Conservation (phyloP, 78 protist species). For the Pelomyxa schiedti region DNA sequence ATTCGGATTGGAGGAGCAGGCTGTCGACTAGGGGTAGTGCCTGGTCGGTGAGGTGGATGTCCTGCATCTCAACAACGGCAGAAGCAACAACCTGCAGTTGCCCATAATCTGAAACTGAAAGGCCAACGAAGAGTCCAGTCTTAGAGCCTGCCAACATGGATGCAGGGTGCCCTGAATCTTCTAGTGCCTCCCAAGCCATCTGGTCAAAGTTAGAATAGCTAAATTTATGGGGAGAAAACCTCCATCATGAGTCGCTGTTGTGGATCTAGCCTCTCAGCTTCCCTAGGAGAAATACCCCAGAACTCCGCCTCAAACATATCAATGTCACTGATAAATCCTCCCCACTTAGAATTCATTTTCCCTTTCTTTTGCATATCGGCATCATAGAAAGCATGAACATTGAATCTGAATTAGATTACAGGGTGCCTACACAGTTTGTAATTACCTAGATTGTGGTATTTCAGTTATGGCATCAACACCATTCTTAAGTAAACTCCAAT, state of each 20-base stretch:
- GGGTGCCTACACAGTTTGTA: no score
- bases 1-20: no score
- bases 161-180: slow-evolving; percentile 1
- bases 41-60: no score
- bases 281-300: slow-evolving; percentile 45
- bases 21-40: no score
- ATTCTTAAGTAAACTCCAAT: slow-evolving; percentile 7
- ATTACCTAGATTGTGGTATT: slow-evolving; percentile 37
- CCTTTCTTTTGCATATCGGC: background rate
- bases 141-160: background rate
- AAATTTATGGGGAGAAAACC: no score
- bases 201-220: no score
- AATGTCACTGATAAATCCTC: slow-evolving; percentile 18
- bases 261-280: slow-evolving; percentile 59
- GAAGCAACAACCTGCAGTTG: no score
- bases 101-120: background rate
- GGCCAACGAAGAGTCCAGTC: slow-evolving; percentile 14
- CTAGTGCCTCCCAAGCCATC: slow-evolving; percentile 28
- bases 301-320: slow-evolving; percentile 38
- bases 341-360: slow-evolving; percentile 17
- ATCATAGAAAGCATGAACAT: background rate
- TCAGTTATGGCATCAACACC: slow-evolving; percentile 19
- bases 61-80: no score
- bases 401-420: no score
- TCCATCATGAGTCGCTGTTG: slow-evolving; percentile 64